Evolutionary conservation across 345 rosid genomes (phyloP).

Genomic region (Pugionium cornutum): DNA sequence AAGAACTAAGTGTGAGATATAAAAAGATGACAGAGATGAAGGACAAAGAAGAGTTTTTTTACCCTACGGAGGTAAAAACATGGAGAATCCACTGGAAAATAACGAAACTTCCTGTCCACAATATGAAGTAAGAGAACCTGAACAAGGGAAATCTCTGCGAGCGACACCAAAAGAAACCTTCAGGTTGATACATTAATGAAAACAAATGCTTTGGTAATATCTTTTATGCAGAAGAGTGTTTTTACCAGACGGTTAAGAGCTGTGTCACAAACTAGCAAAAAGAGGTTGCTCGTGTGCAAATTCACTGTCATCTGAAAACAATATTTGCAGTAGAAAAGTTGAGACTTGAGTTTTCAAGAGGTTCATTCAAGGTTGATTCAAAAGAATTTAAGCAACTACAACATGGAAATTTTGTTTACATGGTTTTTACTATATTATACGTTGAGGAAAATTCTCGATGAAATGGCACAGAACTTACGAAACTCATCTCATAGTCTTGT

Average conservation of each 20-base stretch:
- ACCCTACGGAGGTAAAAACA: slow-evolving; percentile 50
- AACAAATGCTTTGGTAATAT: neutral
- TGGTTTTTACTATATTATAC: neutral
- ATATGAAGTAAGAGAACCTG: slow-evolving; percentile 62
- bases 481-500: slow-evolving; percentile 49
- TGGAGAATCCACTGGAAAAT: slow-evolving; percentile 66
- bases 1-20: slow-evolving; percentile 12
- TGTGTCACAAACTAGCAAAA: slow-evolving; percentile 61
- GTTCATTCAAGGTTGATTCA: neutral
- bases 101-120: slow-evolving; percentile 60
- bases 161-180: slow-evolving; percentile 12
- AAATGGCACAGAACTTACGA: slow-evolving; percentile 45
- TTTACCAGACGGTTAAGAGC: slow-evolving; percentile 63
- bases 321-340: neutral
- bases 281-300: slow-evolving; percentile 58
- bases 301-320: slow-evolving; percentile 61
- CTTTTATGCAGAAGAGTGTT: neutral
- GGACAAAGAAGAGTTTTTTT: slow-evolving; percentile 10
- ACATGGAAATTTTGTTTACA: neutral
- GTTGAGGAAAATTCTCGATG: neutral
- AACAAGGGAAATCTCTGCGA: slow-evolving; percentile 67
- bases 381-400: neutral
- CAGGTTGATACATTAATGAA: slow-evolving; percentile 6
- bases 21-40: neutral
- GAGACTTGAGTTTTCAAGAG: neutral